Conservation (phyloP, 805 yeast genomes). For the Suhomyces emberorum region DNA sequence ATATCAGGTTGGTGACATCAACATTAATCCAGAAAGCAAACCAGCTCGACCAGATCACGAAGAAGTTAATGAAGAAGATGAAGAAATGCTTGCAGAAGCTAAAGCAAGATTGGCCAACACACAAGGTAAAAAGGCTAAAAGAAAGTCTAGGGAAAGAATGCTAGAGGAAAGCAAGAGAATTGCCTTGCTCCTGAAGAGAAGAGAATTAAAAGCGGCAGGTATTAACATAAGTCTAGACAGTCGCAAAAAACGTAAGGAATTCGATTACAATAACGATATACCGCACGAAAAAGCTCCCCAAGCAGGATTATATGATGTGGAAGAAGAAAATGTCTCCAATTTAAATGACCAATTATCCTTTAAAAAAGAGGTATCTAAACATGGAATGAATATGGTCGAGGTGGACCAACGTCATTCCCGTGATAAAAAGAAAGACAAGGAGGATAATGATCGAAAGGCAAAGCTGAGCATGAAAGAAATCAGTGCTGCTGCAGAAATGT, state of each 20-base stretch:
- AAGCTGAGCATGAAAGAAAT: conserved; percentile 21
- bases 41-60: conserved; percentile 81
- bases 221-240: conserved; percentile 49
- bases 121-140: conserved; percentile 89
- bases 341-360: conserved; percentile 36
- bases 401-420: conserved; percentile 29
- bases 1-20: conserved; percentile 52
- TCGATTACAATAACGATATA: conserved; percentile 82
- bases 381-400: conserved; percentile 45
- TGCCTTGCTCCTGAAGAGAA: conserved; percentile 71
- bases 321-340: conserved; percentile 52
- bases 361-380: conserved; percentile 38
- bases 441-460: conserved; percentile 14
- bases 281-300: conserved; percentile 73
- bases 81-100: conserved; percentile 94
- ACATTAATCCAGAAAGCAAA: conserved; percentile 68
- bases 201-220: conserved; percentile 82
- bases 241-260: conserved; percentile 53
- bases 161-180: conserved; percentile 73
- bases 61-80: conserved; percentile 81
- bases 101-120: conserved; percentile 87
- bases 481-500: conserved; percentile 23
- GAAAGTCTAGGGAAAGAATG: conserved; percentile 83
- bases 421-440: conserved; percentile 17
- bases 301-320: conserved; percentile 64